A percentile compares a stretch with the other conserved stretches of the same genome.
phyloP scores from a whole-genome alignment of 192 early-diverging fungal genomes.

The Lunasporangiospora selenospora region DNA sequence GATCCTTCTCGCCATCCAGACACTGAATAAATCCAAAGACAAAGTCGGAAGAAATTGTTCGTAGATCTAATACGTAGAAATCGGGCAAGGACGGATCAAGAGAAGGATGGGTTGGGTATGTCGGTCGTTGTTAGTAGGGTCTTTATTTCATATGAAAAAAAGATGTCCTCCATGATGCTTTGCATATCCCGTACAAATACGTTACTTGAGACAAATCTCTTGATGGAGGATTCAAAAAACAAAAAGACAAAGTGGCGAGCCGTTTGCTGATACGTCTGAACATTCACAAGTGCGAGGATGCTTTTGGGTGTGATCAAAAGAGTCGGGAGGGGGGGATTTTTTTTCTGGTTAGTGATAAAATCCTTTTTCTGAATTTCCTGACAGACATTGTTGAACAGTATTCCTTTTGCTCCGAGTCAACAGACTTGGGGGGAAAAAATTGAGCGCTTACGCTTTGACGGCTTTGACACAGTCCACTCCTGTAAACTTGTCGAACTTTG shows the following conservation, averaged over 20 bases:
- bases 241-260: constrained; percentile 77
- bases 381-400: too few relatives aligned
- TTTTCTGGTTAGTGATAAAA: too few relatives aligned
- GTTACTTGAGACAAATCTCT: constrained; percentile 53
- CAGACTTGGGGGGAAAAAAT: too few relatives aligned
- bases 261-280: constrained; percentile 92
- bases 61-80: constrained; percentile 57
- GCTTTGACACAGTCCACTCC: constrained; percentile 57
- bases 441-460: constrained; percentile 54
- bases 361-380: too few relatives aligned
- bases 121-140: too few relatives aligned
- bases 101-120: not conserved
- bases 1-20: constrained; percentile 99
- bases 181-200: too few relatives aligned
- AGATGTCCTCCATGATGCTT: too few relatives aligned
- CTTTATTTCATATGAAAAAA: too few relatives aligned
- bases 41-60: constrained; percentile 72
- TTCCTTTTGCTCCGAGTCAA: too few relatives aligned
- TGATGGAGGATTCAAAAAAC: constrained; percentile 74
- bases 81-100: not conserved
- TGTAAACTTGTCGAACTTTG: constrained; percentile 65
- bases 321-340: too few relatives aligned
- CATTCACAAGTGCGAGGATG: constrained; percentile 83
- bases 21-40: constrained; percentile 83
- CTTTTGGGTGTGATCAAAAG: constrained; percentile 31